Evolutionary conservation across 768 basidiomycete genomes (phyloP).

Genomic region (Rickenella mellea): DNA sequence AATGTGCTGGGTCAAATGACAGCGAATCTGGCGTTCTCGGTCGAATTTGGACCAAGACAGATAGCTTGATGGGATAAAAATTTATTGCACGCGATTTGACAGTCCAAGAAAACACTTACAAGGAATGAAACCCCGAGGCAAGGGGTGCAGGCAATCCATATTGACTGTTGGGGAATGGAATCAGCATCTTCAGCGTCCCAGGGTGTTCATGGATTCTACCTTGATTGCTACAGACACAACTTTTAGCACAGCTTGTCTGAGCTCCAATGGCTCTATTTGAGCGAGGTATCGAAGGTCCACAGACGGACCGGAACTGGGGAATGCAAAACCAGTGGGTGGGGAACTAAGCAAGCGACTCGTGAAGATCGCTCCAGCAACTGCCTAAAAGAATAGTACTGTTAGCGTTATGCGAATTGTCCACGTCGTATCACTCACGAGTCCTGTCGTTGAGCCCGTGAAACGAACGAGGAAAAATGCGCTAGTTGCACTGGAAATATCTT

Average conservation of each 20-base stretch:
- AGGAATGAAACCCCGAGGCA: slow-evolving; percentile 56
- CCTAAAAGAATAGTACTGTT: slow-evolving; percentile 29
- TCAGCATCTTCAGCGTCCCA: slow-evolving; percentile 3
- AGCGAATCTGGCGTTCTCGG: too few species aligned
- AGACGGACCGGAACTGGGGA: slow-evolving; percentile 32
- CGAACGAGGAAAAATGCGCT: slow-evolving; percentile 83
- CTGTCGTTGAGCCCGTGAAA: slow-evolving; percentile 79
- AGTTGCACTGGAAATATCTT: slow-evolving; percentile 68
- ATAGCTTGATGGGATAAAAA: too few species aligned
- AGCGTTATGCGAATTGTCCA: neutral
- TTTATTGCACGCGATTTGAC: too few species aligned
- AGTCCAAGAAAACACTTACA: slow-evolving; percentile 33
- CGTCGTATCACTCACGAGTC: slow-evolving; percentile 43
- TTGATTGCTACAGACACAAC: slow-evolving; percentile 54
- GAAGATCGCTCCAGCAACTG: slow-evolving; percentile 70
- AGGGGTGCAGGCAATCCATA: slow-evolving; percentile 70
- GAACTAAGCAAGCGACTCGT: slow-evolving; percentile 38
- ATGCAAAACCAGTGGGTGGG: slow-evolving; percentile 38
- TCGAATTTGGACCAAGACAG: too few species aligned
- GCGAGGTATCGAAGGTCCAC: slow-evolving; percentile 41
- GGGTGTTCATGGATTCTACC: slow-evolving; percentile 26
- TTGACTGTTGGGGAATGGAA: slow-evolving; percentile 31
- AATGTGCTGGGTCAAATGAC: too few species aligned
- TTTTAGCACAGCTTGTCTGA: slow-evolving; percentile 38
- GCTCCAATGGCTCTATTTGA: slow-evolving; percentile 32